Percentiles rank a stretch among this genome's conserved stretches.
phyloP scores from a whole-genome alignment of 768 basidiomycete species.

The Agaricus sinodeliciosus region DNA sequence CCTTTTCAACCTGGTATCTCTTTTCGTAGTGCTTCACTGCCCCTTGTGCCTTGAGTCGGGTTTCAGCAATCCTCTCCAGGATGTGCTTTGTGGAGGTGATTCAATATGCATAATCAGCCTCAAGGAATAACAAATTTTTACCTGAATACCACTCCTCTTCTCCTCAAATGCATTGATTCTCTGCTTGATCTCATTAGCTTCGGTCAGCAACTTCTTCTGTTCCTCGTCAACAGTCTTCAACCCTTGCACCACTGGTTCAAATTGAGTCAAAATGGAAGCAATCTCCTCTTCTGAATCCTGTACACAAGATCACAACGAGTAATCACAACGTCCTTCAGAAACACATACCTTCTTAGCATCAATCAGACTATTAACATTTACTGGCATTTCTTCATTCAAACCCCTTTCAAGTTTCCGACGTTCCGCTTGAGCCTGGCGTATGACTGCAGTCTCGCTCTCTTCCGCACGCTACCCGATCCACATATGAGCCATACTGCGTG shows the following conservation, averaged over 20 bases:
- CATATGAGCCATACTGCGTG: neutral
- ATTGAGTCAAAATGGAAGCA: conserved; percentile 39
- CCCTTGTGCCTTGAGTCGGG: conserved; percentile 45
- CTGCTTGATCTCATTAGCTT: conserved; percentile 39
- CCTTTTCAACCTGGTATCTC: conserved; percentile 48
- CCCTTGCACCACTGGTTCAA: conserved; percentile 33
- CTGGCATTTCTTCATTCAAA: conserved; percentile 64
- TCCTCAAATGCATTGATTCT: conserved; percentile 49
- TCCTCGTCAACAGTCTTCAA: conserved; percentile 41
- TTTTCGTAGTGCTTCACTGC: conserved; percentile 38
- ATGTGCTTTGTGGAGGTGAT: conserved; percentile 31
- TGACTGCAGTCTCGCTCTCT: conserved; percentile 16
- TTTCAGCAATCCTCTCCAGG: conserved; percentile 40
- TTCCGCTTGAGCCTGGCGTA: conserved; percentile 25
- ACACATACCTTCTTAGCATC: conserved; percentile 44
- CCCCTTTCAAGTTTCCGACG: conserved; percentile 45
- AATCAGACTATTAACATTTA: conserved; percentile 51
- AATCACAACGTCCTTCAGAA: neutral
- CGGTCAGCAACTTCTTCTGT: conserved; percentile 34
- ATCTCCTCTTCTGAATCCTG: conserved; percentile 57
- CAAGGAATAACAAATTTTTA: conserved; percentile 24
- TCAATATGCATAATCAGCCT: neutral
- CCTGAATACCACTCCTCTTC: conserved; percentile 33
- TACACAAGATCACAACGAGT: neutral
- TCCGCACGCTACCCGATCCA: conserved; percentile 21